These are phyloP conservation scores for Pulveroboletus sp. DNA, from an alignment of 768 basidiomycete genomes.

Conservation along the genomic window DNA sequence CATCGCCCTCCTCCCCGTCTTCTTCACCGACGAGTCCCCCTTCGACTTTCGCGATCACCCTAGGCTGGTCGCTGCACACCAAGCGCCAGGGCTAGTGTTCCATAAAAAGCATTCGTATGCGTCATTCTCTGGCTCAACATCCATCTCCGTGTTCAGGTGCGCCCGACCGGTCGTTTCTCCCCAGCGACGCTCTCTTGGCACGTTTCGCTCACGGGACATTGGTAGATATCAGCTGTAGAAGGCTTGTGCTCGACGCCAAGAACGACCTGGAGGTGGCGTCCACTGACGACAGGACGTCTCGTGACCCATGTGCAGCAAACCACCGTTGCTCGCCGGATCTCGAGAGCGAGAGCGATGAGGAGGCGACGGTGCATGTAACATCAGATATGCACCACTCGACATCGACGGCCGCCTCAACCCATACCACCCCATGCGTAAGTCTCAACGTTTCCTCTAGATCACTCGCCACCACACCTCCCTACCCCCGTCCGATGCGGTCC, in stretches of 20 bases:
- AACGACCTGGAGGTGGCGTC: neutral
- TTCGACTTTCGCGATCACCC: too few relatives aligned
- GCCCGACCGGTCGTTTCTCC: neutral
- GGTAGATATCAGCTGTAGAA: constrained; percentile 1
- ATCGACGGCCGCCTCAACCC: neutral
- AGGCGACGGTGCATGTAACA: neutral
- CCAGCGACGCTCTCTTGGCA: neutral
- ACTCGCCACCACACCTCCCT: neutral
- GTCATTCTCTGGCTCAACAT: constrained; percentile 1
- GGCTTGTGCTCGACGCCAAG: constrained; percentile 12
- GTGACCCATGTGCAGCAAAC: neutral
- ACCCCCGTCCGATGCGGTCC: neutral
- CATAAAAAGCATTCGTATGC: constrained; percentile 6
- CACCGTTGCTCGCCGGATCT: neutral
- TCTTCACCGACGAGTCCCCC: neutral
- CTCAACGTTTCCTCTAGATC: neutral
- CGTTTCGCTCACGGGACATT: constrained; percentile 7
- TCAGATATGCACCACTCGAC: neutral
- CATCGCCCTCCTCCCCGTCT: neutral
- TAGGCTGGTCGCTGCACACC: neutral
- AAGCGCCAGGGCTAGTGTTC: neutral
- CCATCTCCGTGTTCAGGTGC: constrained; percentile 8
- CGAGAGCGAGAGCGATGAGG: constrained; percentile 16
- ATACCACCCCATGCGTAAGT: constrained; percentile 14
- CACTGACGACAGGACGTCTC: neutral